phyloP scores from a whole-genome alignment of 2,329 filamentous ascomycete species.

The Fusarium sp. region DNA sequence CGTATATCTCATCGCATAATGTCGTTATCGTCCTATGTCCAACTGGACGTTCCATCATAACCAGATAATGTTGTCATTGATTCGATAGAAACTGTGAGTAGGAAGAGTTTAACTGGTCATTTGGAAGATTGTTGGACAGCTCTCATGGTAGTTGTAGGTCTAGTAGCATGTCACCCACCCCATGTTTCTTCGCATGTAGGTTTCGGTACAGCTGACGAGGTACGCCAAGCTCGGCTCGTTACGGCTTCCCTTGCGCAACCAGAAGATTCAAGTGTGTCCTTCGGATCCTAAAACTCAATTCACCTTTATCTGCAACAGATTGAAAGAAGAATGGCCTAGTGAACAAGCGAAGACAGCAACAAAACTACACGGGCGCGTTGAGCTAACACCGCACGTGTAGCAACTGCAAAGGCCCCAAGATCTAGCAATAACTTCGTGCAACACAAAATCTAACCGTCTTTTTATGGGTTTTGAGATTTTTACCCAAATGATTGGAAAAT shows the following conservation, averaged over 20 bases:
- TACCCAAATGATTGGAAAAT: slow-evolving; percentile 26
- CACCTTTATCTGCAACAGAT: slow-evolving; percentile 6
- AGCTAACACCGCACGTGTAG: slow-evolving; percentile 7
- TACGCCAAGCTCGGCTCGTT: not conserved
- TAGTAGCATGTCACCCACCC: no score
- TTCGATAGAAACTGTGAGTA: not conserved
- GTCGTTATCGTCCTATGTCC: not conserved
- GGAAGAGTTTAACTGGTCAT: not conserved
- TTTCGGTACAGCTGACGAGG: not conserved
- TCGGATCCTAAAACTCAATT: slow-evolving; percentile 11
- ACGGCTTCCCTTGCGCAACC: not conserved
- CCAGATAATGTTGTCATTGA: not conserved
- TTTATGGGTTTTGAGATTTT: slow-evolving; percentile 33
- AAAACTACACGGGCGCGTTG: slow-evolving; percentile 12
- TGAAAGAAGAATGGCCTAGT: slow-evolving; percentile 8
- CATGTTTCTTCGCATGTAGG: not conserved
- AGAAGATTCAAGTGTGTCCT: slow-evolving; percentile 3
- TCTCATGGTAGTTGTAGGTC: no score
- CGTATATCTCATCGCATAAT: not conserved
- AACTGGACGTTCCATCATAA: not conserved
- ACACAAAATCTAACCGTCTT: slow-evolving; percentile 22
- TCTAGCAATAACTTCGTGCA: slow-evolving; percentile 14
- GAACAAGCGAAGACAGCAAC: slow-evolving; percentile 8
- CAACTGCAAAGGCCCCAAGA: slow-evolving; percentile 6
- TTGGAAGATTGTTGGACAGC: not conserved